Evolutionary conservation across 345 rosid genomes (phyloP).

Genomic region (Euphorbia pulcherrima): DNA sequence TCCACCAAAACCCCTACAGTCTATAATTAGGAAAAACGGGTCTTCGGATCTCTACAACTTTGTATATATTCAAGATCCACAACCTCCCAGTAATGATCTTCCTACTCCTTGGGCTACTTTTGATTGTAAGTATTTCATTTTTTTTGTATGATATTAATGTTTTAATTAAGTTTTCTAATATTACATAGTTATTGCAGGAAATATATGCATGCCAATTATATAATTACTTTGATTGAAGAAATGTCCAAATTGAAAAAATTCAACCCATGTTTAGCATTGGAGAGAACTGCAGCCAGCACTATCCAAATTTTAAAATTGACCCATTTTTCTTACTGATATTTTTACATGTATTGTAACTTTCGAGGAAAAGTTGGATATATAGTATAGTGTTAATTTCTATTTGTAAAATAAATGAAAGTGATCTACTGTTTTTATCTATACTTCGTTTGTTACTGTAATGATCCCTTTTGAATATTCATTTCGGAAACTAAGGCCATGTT

Average conservation of each 20-base stretch:
- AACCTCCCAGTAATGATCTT: not conserved
- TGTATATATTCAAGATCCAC: slow-evolving; percentile 17
- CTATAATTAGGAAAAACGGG: slow-evolving; percentile 10
- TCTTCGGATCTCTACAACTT: slow-evolving; percentile 17
- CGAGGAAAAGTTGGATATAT: no score
- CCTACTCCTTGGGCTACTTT: slow-evolving; percentile 67
- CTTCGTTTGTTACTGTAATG: no score
- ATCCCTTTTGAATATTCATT: no score
- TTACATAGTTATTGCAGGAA: not conserved
- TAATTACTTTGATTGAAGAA: not conserved
- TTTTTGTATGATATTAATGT: not conserved
- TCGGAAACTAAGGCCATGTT: no score
- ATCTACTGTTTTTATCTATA: no score
- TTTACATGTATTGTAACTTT: no score
- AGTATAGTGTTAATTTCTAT: no score
- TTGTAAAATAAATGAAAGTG: no score
- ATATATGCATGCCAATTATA: not conserved
- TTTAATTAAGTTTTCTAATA: not conserved
- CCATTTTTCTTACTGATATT: no score
- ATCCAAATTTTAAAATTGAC: no score
- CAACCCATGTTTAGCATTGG: not conserved
- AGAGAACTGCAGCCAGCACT: not conserved
- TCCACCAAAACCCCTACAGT: slow-evolving; percentile 17
- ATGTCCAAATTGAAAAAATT: not conserved
- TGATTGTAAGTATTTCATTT: slow-evolving; percentile 39